phyloP scores from a whole-genome alignment of 495 filamentous ascomycete genomes.

The Tuber aestivum region DNA sequence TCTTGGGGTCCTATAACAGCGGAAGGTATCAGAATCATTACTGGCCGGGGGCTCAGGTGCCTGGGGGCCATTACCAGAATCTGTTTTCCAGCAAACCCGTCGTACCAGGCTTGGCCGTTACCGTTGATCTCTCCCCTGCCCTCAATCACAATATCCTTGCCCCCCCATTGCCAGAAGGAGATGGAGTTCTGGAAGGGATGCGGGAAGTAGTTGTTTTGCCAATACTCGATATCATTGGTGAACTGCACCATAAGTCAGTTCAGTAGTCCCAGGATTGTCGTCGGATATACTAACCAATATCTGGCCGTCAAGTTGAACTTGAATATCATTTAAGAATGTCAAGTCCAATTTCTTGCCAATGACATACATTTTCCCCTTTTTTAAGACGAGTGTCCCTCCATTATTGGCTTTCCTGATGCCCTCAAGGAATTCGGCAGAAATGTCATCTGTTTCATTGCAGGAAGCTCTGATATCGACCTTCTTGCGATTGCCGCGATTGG shows the following conservation, averaged over 20 bases:
- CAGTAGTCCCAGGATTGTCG: neutral
- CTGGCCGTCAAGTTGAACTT: constrained; percentile 55
- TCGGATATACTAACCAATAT: constrained; percentile 43
- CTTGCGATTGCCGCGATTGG: constrained; percentile 44
- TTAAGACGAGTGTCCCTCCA: constrained; percentile 51
- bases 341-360: constrained; percentile 55
- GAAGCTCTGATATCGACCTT: constrained; percentile 52
- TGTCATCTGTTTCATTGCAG: constrained; percentile 51
- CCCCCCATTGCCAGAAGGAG: constrained; percentile 59
- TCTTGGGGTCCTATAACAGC: constrained; percentile 47
- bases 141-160: constrained; percentile 54
- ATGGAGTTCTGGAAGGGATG: constrained; percentile 57
- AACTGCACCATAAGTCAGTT: constrained; percentile 44
- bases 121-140: constrained; percentile 53
- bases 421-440: constrained; percentile 51
- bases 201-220: constrained; percentile 55
- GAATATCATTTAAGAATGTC: constrained; percentile 54
- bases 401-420: constrained; percentile 53
- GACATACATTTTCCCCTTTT: constrained; percentile 51
- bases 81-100: constrained; percentile 48
- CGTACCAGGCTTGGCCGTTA: constrained; percentile 52
- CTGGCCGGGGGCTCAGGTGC: too few species aligned
- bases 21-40: neutral
- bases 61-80: constrained; percentile 44
- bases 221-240: constrained; percentile 55